Conservation (phyloP, 345 rosid species). For the Rhizophora apiculata region DNA sequence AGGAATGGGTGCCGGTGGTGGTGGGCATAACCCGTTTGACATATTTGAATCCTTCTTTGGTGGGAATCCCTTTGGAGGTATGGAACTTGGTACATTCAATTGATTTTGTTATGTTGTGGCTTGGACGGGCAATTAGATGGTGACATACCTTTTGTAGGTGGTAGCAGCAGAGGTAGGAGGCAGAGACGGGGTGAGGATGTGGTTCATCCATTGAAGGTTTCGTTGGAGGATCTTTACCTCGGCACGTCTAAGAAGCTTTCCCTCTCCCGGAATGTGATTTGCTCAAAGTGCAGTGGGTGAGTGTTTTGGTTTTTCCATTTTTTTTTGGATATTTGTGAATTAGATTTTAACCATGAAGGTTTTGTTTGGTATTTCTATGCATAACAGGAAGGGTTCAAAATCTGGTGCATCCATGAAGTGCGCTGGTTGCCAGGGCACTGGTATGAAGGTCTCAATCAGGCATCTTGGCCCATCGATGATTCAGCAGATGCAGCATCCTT, state of each 20-base stretch:
- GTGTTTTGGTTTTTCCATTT: background rate
- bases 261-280: conserved; percentile 70
- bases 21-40: conserved; percentile 83
- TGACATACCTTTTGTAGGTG: conserved; percentile 34
- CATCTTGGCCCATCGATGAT: conserved; percentile 90
- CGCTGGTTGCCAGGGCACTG: conserved; percentile 75
- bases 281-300: conserved; percentile 83
- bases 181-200: conserved; percentile 91
- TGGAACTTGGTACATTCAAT: background rate
- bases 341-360: background rate
- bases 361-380: background rate
- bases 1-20: conserved; percentile 76
- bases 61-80: conserved; percentile 69
- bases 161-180: conserved; percentile 67
- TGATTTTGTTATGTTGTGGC: background rate
- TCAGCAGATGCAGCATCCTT: conserved; percentile 91
- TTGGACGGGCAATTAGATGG: background rate
- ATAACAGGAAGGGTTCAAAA: conserved; percentile 76
- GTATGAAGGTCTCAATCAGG: conserved; percentile 84
- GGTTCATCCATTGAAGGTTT: conserved; percentile 72
- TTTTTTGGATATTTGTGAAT: background rate
- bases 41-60: conserved; percentile 83
- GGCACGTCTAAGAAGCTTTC: conserved; percentile 87
- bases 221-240: conserved; percentile 71
- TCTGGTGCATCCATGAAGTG: conserved; percentile 80